Base-by-base conservation (phyloP, 306 rosid genomes). In the Abrus precatorius region DNA sequence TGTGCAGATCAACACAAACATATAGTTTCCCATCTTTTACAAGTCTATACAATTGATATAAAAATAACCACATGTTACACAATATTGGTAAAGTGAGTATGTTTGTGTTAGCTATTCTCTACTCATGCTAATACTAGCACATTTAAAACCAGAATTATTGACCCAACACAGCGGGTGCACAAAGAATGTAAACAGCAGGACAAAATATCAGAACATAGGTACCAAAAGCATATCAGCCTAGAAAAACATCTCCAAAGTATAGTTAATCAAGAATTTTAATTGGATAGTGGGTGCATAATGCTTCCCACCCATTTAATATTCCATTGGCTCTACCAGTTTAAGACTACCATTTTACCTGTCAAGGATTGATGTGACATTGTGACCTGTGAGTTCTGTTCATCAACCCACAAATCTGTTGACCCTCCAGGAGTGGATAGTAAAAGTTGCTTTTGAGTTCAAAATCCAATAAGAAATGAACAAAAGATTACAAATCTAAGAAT, bases 41-140 rank as follows among this genome's bases (percentile, higher is more conserved):
- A 48, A 56, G 71, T 41, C 20, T 27, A 73, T 53, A 61, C 10
- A 50, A 6, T 12, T 60, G 53, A 28, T n/a, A 36, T 13, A 36
- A 13, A 61, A 75, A 69, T 3, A 55, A 62, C 12, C 41, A 69
- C 47, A 8, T 79, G 57, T 59, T 49, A 67, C 48, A 45, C 29
- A 33, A 45, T 38, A 52, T 69, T 32, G 14, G 40, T 56, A n/a
- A 44, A 43, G 78, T 53, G 32, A 50, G 64, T 45, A 0, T 69
- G 6, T 4, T 1, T 1, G 43, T n/a, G 20, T 41, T 4, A 20
- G 40, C 44, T 34, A 9, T 10, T 27, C 36, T 40, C 49, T 63
- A 72, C 41, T 64, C 13, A 12, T 45, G 32, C 55, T 66, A 59
- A 36, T 55, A 12, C 34, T 54, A 80, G 70, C 82, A 76, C 65